Base-by-base conservation (phyloP, 257 asterid species). In the Solanum ossicruentum region DNA sequence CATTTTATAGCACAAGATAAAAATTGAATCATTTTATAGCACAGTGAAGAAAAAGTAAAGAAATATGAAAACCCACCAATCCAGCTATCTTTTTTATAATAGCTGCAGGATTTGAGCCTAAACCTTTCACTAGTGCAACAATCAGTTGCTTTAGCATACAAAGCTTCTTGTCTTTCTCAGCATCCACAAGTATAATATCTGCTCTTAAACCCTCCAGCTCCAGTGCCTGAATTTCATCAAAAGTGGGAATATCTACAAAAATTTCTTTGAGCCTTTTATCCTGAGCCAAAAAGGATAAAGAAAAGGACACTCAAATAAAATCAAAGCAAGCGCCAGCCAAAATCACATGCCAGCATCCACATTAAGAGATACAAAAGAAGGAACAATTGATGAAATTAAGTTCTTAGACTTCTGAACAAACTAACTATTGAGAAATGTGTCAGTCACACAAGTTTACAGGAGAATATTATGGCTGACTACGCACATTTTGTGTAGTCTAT, bases 41-140 rank as follows among this genome's bases (percentile, higher is more conserved):
- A n/a, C 65, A 60, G 45, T 51, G 63, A 23, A 80, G 43, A 58
- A n/a, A 78, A 49, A 9, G 82, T 72, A 78, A 77, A 10, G 65
- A 51, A 12, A 45, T 43, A 72, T 84, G 55, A 83, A 86, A 84
- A 89, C 99, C 89, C 89, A 97, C 99, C 92, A 97, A 87, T 85
- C 95, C 99, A 89, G 99, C 98, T 84, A 95, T 97, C 90, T 97
- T 97, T 89, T 95, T 97, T 85, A 97, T 90, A 90, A 89, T 90
- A 75, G 93, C 96, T 79, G 98, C 97, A 80, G 97, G 89, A 84
- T 93, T 94, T 80, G 93, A 85, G 92, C 87, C 91, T 86, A 94
- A 90, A 86, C 99, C 99, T 91, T 92, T 95, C 77, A 93, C 98
- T 85, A 97, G 90, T 85, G 99, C 89, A 84, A 92, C 87, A 87